phyloP scores from a whole-genome alignment of 352 stramenopile species.

The Hyaloperonospora arabidopsidis region DNA sequence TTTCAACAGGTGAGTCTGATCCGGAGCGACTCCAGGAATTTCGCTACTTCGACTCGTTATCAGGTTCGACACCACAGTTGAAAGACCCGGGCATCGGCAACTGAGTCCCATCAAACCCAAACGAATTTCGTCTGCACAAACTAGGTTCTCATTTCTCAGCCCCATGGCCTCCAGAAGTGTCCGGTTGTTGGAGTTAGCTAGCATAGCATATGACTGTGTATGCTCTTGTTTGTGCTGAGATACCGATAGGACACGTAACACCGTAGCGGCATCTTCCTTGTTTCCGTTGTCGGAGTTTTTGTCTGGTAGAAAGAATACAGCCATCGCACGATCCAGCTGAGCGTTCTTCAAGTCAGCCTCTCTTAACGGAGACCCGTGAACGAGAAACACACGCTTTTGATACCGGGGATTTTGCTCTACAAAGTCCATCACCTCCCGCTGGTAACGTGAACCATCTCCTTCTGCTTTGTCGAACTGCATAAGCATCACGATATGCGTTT shows the following conservation, averaged over 20 bases:
- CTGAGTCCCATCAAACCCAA: conserved; percentile 81
- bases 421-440: conserved; percentile 59
- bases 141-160: conserved; percentile 58
- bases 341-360: conserved; percentile 49
- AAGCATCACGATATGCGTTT: conserved; percentile 76
- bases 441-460: conserved; percentile 35
- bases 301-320: conserved; percentile 80
- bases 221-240: conserved; percentile 52
- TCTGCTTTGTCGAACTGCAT: conserved; percentile 64
- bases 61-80: conserved; percentile 78
- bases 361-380: conserved; percentile 61
- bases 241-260: conserved; percentile 73
- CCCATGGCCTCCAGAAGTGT: conserved; percentile 69
- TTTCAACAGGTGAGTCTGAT: conserved; percentile 20
- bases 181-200: conserved; percentile 78
- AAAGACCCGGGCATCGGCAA: conserved; percentile 71
- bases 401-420: conserved; percentile 63
- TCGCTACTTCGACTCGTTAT: conserved; percentile 66
- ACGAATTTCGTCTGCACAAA: conserved; percentile 75
- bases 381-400: conserved; percentile 71
- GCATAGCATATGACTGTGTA: conserved; percentile 75
- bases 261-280: conserved; percentile 74
- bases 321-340: conserved; percentile 56
- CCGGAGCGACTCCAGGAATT: conserved; percentile 15
- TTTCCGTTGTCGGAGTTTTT: conserved; percentile 75